Evolutionary conservation across 2,329 filamentous ascomycete genomes (phyloP).

Genomic region (Raffaelea albimanens): DNA sequence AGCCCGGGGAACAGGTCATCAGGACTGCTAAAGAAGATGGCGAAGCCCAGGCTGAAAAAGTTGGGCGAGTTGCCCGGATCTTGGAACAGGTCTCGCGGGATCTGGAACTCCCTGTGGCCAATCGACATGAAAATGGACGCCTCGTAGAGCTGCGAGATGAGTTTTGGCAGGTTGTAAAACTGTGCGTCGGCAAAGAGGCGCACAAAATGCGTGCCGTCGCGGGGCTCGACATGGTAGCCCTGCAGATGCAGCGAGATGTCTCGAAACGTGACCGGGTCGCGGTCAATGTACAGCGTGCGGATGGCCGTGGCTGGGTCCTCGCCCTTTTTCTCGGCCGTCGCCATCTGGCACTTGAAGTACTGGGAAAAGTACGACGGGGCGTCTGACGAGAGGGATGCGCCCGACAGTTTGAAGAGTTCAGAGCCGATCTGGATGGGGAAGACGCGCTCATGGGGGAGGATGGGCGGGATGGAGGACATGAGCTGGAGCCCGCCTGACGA

Average conservation of each 20-base stretch:
- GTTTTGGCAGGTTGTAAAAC: conserved; percentile 73
- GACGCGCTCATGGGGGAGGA: conserved; percentile 61
- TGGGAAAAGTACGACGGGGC: conserved; percentile 94
- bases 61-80: conserved; percentile 86
- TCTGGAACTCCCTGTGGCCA: conserved; percentile 77
- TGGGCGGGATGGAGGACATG: conserved; percentile 36
- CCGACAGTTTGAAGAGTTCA: conserved; percentile 63
- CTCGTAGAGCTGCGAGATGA: conserved; percentile 85
- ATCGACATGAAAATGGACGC: conserved; percentile 89
- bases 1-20: conserved; percentile 79
- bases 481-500: not conserved
- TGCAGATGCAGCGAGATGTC: conserved; percentile 88
- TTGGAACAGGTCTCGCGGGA: conserved; percentile 79
- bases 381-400: conserved; percentile 64
- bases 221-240: conserved; percentile 78
- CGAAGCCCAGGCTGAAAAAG: conserved; percentile 88
- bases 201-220: conserved; percentile 79
- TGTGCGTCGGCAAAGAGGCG: conserved; percentile 90
- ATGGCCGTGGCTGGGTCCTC: conserved; percentile 41
- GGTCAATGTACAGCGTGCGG: conserved; percentile 87
- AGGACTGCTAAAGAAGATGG: conserved; percentile 74
- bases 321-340: conserved; percentile 49
- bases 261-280: conserved; percentile 78
- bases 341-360: conserved; percentile 80
- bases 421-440: conserved; percentile 68